Base-by-base conservation (phyloP, 2,329 filamentous ascomycete genomes). In the Pseudonectria buxi region DNA sequence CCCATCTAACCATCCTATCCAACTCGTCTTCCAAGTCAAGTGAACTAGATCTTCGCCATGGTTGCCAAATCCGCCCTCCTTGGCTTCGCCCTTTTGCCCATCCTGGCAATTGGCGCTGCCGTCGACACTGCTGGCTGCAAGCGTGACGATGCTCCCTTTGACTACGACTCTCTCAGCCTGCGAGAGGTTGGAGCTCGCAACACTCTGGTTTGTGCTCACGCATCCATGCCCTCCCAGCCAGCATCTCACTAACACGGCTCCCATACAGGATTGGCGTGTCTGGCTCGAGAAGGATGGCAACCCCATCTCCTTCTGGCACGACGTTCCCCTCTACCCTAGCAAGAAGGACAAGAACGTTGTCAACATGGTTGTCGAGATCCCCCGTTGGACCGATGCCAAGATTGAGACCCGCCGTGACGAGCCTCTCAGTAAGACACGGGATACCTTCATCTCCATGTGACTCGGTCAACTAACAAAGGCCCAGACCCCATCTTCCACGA, bases 401-500 rank as follows among this genome's bases (percentile, higher is more conserved):
- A 53, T 63, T n/a, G 61, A 63, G 49, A 62, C 62, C 6, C 53
- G 54, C 25, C 57, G 63, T 24, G 41, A 56, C 24, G 62, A 65
- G 43, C 62, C 61, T 18, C 38, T 66, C 15, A 66, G 61, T 64
- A 37, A 6, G 53, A 37, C 1, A 3, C n/a, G 13, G 14, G 7
- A 24, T 26, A 18, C 12, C 14, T 13, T 7, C 13, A 7, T n/a
- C 9, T 28, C 12, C 12, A n/a, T 28, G 2, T 27, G 9, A n/a
- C n/a, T n/a, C n/a, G n/a, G 3, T n/a, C 24, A 30, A 14, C 10
- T 49, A 14, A 46, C 10, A 4, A 14, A 2, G 3, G 3, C 0
- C n/a, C 3, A 61, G 61, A 66, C 36, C 64, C 63, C 26, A 62
- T 67, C 35, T 59, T 59, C 24, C 63, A 67, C 22, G 64, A 67